Evolutionary conservation across 202 grass and related monocot species (phyloP).

Genomic region (Zoysia matrella): DNA sequence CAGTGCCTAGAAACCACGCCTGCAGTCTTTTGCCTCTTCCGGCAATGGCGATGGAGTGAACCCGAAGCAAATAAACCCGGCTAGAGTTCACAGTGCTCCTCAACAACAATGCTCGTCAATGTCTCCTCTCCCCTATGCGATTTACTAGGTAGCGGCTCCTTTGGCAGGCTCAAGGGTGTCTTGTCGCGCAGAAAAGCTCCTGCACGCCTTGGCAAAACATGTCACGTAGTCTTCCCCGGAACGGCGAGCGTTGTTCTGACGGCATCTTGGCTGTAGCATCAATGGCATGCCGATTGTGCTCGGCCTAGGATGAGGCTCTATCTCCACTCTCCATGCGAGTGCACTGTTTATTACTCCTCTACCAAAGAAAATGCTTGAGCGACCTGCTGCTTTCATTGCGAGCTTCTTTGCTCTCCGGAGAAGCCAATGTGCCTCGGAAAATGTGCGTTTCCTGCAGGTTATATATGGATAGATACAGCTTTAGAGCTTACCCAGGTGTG

Average conservation of each 20-base stretch:
- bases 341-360: background rate
- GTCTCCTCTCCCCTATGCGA: background rate
- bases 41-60: slow-evolving; percentile 37
- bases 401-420: too few relatives aligned
- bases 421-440: too few relatives aligned
- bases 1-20: slow-evolving; percentile 32
- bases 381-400: too few relatives aligned
- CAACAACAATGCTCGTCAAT: background rate
- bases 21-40: slow-evolving; percentile 42
- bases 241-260: slow-evolving; percentile 34
- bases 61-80: slow-evolving; percentile 31
- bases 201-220: slow-evolving; percentile 40
- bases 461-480: too few relatives aligned
- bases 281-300: background rate
- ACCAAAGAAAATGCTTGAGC: background rate
- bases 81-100: background rate
- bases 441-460: too few relatives aligned
- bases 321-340: too few relatives aligned
- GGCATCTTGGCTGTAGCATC: slow-evolving; percentile 50
- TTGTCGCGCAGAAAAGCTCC: slow-evolving; percentile 36
- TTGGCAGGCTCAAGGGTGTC: slow-evolving; percentile 34
- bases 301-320: background rate
- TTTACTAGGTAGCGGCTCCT: background rate
- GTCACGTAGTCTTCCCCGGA: slow-evolving; percentile 56
- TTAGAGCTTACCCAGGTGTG: too few relatives aligned